These are phyloP conservation scores for Suhomyces bokatorum DNA, from an alignment of 1,139 yeast genomes.

Conservation along the genomic window DNA sequence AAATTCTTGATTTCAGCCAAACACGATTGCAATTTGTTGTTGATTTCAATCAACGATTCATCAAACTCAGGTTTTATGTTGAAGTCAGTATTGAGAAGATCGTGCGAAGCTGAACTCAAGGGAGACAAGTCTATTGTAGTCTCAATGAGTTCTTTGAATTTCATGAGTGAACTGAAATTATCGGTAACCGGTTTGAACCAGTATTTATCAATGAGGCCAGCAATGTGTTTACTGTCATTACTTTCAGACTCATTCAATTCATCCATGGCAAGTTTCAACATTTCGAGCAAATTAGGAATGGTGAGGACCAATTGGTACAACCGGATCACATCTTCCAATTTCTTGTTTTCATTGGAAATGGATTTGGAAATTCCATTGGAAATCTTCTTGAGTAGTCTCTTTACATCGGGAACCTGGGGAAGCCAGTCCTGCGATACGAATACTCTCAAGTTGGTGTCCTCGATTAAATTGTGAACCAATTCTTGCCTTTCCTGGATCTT, in stretches of 20 bases:
- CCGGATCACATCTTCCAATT: slow-evolving; percentile 86
- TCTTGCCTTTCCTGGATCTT: slow-evolving; percentile 69
- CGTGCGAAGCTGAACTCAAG: slow-evolving; percentile 54
- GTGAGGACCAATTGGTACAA: slow-evolving; percentile 75
- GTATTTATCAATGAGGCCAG: slow-evolving; percentile 40
- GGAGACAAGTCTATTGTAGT: slow-evolving; percentile 88
- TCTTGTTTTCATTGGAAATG: slow-evolving; percentile 41
- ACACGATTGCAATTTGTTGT: slow-evolving; percentile 55
- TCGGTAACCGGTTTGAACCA: slow-evolving; percentile 63
- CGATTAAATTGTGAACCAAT: slow-evolving; percentile 70
- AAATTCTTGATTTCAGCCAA: slow-evolving; percentile 56
- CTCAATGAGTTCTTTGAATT: slow-evolving; percentile 83
- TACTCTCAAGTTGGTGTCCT: slow-evolving; percentile 67
- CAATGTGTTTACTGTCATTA: slow-evolving; percentile 18
- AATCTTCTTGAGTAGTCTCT: slow-evolving; percentile 68
- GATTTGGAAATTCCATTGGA: slow-evolving; percentile 40
- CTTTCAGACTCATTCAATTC: slow-evolving; percentile 19
- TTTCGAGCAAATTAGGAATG: slow-evolving; percentile 65
- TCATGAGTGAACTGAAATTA: slow-evolving; percentile 52
- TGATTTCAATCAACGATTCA: slow-evolving; percentile 64
- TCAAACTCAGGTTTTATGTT: slow-evolving; percentile 90
- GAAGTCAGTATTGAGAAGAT: slow-evolving; percentile 56
- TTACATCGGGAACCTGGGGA: slow-evolving; percentile 77
- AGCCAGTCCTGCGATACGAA: slow-evolving; percentile 67
- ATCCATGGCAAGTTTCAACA: slow-evolving; percentile 45